Conservation (phyloP, 2,329 filamentous ascomycete genomes). For the Cercospora nicotianae region DNA sequence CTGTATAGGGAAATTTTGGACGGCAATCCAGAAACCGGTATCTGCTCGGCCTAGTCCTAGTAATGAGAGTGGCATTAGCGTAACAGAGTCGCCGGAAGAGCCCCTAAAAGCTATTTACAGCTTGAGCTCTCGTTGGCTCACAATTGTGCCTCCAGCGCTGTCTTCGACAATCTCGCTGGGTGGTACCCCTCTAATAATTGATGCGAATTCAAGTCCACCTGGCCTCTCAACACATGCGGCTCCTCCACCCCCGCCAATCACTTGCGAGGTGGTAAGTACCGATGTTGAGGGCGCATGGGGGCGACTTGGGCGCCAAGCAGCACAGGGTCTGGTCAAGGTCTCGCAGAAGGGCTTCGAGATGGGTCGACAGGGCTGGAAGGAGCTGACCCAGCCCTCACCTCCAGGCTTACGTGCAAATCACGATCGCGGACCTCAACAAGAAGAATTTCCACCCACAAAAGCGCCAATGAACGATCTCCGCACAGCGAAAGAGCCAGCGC, state of each 20-base stretch:
- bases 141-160: constrained; percentile 67
- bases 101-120: constrained; percentile 62
- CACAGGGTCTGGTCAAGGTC: constrained; percentile 76
- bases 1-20: constrained; percentile 91
- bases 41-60: constrained; percentile 16
- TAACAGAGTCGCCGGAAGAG: constrained; percentile 19
- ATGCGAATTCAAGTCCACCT: constrained; percentile 55
- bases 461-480: constrained; percentile 59
- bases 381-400: constrained; percentile 66
- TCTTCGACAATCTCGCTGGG: constrained; percentile 70
- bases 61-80: constrained; percentile 38
- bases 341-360: constrained; percentile 60
- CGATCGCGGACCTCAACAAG: constrained; percentile 22
- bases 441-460: constrained; percentile 71
- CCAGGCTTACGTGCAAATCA: constrained; percentile 34
- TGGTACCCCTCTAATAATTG: constrained; percentile 59
- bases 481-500: constrained; percentile 63
- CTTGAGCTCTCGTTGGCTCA: constrained; percentile 72
- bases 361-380: constrained; percentile 74
- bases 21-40: constrained; percentile 57
- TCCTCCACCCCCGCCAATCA: constrained; percentile 66
- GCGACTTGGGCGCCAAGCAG: constrained; percentile 63
- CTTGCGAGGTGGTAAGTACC: constrained; percentile 69
- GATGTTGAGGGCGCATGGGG: constrained; percentile 56
- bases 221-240: constrained; percentile 61